Percentiles rank a stretch among this genome's conserved stretches.
Evolutionary conservation across 2,329 filamentous ascomycete species (phyloP).

Genomic region (Aspergillus latus): DNA sequence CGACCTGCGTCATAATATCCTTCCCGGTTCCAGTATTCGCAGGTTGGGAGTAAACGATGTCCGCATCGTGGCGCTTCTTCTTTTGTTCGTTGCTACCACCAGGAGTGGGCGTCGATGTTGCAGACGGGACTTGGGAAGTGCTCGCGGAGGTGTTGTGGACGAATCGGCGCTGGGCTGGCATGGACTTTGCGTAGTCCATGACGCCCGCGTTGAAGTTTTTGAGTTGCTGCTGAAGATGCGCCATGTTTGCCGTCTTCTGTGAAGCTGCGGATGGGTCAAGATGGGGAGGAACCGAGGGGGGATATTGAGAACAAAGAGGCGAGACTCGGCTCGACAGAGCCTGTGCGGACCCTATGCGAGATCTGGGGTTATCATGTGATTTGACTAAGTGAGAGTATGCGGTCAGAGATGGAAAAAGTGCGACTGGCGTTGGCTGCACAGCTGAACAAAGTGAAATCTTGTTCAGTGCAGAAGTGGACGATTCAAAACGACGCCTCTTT

Average conservation of each 20-base stretch:
- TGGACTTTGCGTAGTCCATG: slow-evolving; percentile 62
- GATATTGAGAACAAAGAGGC: slow-evolving; percentile 8
- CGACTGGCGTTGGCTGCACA: background rate
- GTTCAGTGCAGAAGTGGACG: background rate
- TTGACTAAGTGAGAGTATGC: background rate
- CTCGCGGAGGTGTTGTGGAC: slow-evolving; percentile 57
- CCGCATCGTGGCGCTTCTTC: slow-evolving; percentile 59
- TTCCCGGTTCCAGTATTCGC: slow-evolving; percentile 72
- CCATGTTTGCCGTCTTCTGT: slow-evolving; percentile 49
- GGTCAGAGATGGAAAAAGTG: background rate
- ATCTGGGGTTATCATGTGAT: slow-evolving; percentile 12
- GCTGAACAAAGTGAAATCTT: background rate
- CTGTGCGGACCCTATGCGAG: slow-evolving; percentile 13
- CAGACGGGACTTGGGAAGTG: slow-evolving; percentile 53
- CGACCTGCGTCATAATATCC: slow-evolving; percentile 82
- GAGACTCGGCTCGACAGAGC: slow-evolving; percentile 18
- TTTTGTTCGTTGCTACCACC: slow-evolving; percentile 45
- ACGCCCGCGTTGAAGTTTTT: slow-evolving; percentile 63
- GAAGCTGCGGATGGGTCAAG: no score
- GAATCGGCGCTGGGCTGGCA: slow-evolving; percentile 55
- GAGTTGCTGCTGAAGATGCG: slow-evolving; percentile 66
- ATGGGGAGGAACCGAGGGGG: background rate
- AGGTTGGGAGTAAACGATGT: slow-evolving; percentile 70
- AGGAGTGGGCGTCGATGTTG: slow-evolving; percentile 34
- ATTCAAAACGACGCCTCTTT: background rate